Base-by-base conservation (phyloP, 73 alveolate genomes). In the Breviolum minutum region DNA sequence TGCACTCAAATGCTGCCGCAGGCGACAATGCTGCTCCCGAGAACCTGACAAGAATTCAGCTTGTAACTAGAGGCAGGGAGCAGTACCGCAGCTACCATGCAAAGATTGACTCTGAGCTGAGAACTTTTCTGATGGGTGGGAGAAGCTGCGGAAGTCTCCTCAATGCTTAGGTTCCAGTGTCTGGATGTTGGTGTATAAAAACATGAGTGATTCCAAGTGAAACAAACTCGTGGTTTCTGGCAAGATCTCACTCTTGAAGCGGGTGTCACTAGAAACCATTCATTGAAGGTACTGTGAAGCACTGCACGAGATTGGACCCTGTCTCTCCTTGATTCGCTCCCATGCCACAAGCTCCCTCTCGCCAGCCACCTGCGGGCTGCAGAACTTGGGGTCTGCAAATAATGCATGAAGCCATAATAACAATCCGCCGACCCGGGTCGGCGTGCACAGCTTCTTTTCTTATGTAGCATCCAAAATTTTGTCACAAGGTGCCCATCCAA, bases 281-380 rank as follows among this genome's bases (percentile, higher is more conserved):
- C 54, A 40, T 40, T 40, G 54, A 40, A 40, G 54, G 54, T 40
- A 40, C 54, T 40, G 54, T 69, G 27, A 69, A 17, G 26, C 27
- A 17, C 80, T 69, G 85, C 16, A n/a, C 2, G 17, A 74, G 29
- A n/a, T 48, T 74, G 60, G 48, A 11, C 16, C 85, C 13, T 48
- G 17, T 22, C 16, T 24, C 79, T 29, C 97, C 97, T 91, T 91
- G 97, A 48, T 70, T 29, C 85, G 84, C 82, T 91, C 97, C 97
- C 97, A 91, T 11, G 97, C 97, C 7, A 91, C 64, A 11, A 91
- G 74, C 97, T 91, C 97, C 74, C 97, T 54, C 97, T 91, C 97
- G 10, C 97, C 97, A 20, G 97, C 97, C 87, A 91, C 97, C 97
- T 91, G 88, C 27, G 66, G 22, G 80, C 54, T 40, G 54, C 54